Evolutionary conservation across 1,284 basidiomycete genomes (phyloP), one percentile per base, ranked within the genome.

Genomic region (Sphaerobolus stellatus): DNA sequence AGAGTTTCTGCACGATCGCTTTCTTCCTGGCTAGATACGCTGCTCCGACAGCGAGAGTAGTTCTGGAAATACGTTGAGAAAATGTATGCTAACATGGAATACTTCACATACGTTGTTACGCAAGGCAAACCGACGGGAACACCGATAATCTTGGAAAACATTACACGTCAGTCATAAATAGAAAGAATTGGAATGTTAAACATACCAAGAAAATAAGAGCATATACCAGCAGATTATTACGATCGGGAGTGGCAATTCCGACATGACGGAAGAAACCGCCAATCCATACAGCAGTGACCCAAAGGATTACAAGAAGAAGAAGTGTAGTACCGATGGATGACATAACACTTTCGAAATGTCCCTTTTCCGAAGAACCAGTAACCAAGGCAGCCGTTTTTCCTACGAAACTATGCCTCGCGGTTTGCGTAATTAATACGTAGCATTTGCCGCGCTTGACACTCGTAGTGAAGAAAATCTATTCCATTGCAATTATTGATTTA

Each of bases 1-100:
- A 80, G 43, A 82, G 71, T 67, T 81, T 81, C 65, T 81, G 79
- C n/a, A 82, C 80, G 65, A 82, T 81, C n/a, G 78, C 79, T 63
- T 81, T 73, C 38, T 74, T 70, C 57, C 73, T 71, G 28, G 80
- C 80, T 40, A 82, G 74, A 68, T 79, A 81, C 6, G 79, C 77
- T 34, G 79, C 79, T 52, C 79, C 79, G 59, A 81, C 79, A 31
- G 79, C 79, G 22, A 50, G 28, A 11, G 48, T 50, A 24, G 48
- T 50, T 3, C 45, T 48, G 29, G 9, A 13, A 14, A 48, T 24
- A 16, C 2, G 5, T 27, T 4, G n/a, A 27, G 25, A 20, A 27
- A 13, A 9, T 29, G 29, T 7, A 24, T 9, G 3, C 3, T 77
- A 75, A 56, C 65, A 69, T 75, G 44, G 74, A 75, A 60, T 76